phyloP scores from a whole-genome alignment of 129 eudicot genomes.

The Lactuca sativa region DNA sequence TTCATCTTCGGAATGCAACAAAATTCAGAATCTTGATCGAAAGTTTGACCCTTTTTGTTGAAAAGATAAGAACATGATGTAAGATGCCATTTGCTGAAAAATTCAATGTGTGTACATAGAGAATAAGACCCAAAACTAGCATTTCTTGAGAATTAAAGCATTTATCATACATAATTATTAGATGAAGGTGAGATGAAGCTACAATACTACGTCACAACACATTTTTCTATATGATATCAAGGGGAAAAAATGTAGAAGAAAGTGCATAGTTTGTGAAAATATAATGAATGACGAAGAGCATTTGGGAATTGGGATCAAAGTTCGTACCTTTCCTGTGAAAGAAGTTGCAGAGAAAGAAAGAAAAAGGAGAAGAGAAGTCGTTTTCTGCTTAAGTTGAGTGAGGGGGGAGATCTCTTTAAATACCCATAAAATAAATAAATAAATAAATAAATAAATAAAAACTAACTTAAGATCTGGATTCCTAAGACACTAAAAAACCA shows the following conservation, averaged over 20 bases:
- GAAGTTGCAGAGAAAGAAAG: constrained; percentile 26
- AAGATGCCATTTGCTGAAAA: constrained; percentile 10
- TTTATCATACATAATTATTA: neutral
- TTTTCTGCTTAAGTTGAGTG: constrained; percentile 24
- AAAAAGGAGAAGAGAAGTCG: constrained; percentile 22
- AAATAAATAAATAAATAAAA: no score
- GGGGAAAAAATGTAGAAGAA: neutral
- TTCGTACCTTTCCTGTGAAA: constrained; percentile 21
- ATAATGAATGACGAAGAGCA: neutral
- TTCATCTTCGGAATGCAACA: constrained; percentile 22
- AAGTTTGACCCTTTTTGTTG: neutral
- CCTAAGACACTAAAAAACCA: constrained; percentile 40
- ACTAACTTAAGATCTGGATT: constrained; percentile 31
- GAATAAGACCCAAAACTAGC: constrained; percentile 9
- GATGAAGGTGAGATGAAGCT: constrained; percentile 3
- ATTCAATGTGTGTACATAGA: neutral
- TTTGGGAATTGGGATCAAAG: constrained; percentile 9
- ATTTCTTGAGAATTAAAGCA: constrained; percentile 8
- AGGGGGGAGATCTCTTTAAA: constrained; percentile 31
- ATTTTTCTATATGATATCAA: neutral
- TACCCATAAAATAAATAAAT: constrained; percentile 17
- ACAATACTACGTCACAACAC: neutral
- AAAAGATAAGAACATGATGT: constrained; percentile 2
- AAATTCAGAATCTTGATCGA: constrained; percentile 28
- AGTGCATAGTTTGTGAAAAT: neutral